Evolutionary conservation across 345 rosid genomes (phyloP), one percentile per base, ranked within the genome.

Genomic region (Rhizophora apiculata): DNA sequence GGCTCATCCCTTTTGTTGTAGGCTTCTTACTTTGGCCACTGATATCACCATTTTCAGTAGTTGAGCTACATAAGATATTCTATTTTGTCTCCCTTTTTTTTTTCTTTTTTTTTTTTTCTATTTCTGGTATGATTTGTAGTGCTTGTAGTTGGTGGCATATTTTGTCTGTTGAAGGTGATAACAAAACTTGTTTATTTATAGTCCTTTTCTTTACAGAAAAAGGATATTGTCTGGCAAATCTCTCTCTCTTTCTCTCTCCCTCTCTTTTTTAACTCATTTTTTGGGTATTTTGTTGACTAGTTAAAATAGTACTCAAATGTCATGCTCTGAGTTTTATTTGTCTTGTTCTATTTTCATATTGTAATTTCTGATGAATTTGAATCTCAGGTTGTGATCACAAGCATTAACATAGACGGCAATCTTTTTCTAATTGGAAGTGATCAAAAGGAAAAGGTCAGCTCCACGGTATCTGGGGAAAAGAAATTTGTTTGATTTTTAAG

Each of bases 361-460:
- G 26, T 56, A 36, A 21, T 37, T 49, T 76, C 61, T 72, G 46
- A 70, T 78, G 34, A 10, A 24, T 81, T 49, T 79, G 34, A 10
- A n/a, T 81, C 49, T 79, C 89, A 95, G 99, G 98, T 95, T 77
- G 93, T 95, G 75, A 86, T 95, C 68, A 95, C 99, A 73, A 90
- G 99, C 89, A 92, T 95, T 61, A 87, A 78, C 64, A 79, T 92
- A 65, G 82, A 88, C 43, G 97, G 91, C 55, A 79, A 74, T 83
- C 89, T 95, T 78, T 83, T 85, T 52, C 89, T 95, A 69, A 86
- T 95, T 69, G 99, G 99, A 74, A 95, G 99, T 76, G 86, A 95
- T 80, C 87, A 84, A 76, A 95, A 92, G 85, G 89, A 84, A 67
- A 95, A 92, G 90, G 99, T 95, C 24, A 52, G 78, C 29, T 64